Evolutionary conservation across 495 filamentous ascomycete genomes (phyloP).

Genomic region (Cryomyces minteri): DNA sequence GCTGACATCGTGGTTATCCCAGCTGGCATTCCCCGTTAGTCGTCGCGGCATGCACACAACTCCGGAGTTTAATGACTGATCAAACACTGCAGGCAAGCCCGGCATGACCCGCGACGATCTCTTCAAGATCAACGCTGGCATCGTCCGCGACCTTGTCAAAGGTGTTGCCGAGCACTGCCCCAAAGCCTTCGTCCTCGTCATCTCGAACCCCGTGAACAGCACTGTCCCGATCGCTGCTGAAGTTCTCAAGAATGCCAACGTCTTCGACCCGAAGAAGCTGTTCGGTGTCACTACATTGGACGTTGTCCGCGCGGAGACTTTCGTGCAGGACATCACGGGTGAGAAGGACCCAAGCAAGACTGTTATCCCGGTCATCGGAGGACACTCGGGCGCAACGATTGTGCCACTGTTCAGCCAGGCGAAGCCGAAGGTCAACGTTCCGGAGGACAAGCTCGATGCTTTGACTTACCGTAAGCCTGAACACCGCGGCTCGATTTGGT

Average conservation of each 20-base stretch:
- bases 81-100: constrained; percentile 56
- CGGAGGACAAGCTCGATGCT: constrained; percentile 66
- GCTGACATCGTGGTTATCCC: constrained; percentile 93
- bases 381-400: constrained; percentile 95
- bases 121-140: constrained; percentile 40
- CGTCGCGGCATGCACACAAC: not conserved
- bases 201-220: constrained; percentile 98
- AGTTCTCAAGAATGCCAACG: constrained; percentile 76
- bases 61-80: constrained; percentile 3
- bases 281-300: constrained; percentile 98
- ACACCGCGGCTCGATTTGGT: not conserved
- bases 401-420: constrained; percentile 92
- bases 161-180: constrained; percentile 72
- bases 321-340: constrained; percentile 72
- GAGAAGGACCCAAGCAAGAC: constrained; percentile 64
- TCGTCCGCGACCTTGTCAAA: constrained; percentile 39
- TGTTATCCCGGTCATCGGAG: constrained; percentile 81
- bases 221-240: constrained; percentile 97
- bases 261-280: constrained; percentile 83
- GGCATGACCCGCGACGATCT: constrained; percentile 99
- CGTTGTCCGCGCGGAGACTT: constrained; percentile 94
- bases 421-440: constrained; percentile 59
- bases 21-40: constrained; percentile 87
- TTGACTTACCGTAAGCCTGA: constrained; percentile 56
- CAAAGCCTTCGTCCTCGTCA: constrained; percentile 85